Percentiles rank a stretch among this genome's conserved stretches.
phyloP scores from a whole-genome alignment of 306 rosid species.

The Lagenaria siceraria region DNA sequence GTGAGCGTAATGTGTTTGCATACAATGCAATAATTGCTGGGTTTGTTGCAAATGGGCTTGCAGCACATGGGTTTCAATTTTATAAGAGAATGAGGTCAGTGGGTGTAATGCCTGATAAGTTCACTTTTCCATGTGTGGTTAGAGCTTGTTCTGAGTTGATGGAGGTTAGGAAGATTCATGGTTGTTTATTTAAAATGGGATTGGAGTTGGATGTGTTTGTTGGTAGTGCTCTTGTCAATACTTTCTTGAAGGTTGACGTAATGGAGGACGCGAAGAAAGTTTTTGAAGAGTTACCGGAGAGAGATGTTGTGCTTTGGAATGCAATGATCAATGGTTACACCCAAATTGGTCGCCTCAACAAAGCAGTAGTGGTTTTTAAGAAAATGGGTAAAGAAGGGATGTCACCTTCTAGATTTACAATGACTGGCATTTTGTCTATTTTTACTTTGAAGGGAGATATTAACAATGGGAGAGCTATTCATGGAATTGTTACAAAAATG shows the following conservation, averaged over 20 bases:
- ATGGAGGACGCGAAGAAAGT: constrained; percentile 46
- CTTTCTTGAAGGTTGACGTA: constrained; percentile 38
- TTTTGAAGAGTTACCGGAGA: constrained; percentile 52
- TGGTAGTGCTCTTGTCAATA: constrained; percentile 66
- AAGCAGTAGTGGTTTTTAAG: constrained; percentile 51
- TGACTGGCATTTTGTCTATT: constrained; percentile 62
- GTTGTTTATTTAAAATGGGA: constrained; percentile 59
- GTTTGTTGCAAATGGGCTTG: constrained; percentile 34
- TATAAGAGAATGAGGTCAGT: constrained; percentile 37
- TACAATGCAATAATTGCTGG: constrained; percentile 74
- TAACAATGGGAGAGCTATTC: constrained; percentile 48
- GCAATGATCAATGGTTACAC: constrained; percentile 68
- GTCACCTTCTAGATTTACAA: constrained; percentile 39
- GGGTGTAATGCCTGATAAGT: constrained; percentile 50
- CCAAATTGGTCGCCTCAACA: constrained; percentile 43
- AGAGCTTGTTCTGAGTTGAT: constrained; percentile 42
- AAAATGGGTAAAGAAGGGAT: constrained; percentile 42
- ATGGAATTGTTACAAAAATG: constrained; percentile 47
- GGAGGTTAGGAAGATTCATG: constrained; percentile 65
- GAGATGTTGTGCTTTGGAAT: constrained; percentile 82
- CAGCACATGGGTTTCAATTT: constrained; percentile 24
- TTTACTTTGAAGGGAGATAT: constrained; percentile 36
- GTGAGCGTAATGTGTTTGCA: constrained; percentile 43
- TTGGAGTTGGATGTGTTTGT: constrained; percentile 60
- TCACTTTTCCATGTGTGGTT: constrained; percentile 60